Conservation (phyloP, 129 eudicot species). For the Lactuca sativa region DNA sequence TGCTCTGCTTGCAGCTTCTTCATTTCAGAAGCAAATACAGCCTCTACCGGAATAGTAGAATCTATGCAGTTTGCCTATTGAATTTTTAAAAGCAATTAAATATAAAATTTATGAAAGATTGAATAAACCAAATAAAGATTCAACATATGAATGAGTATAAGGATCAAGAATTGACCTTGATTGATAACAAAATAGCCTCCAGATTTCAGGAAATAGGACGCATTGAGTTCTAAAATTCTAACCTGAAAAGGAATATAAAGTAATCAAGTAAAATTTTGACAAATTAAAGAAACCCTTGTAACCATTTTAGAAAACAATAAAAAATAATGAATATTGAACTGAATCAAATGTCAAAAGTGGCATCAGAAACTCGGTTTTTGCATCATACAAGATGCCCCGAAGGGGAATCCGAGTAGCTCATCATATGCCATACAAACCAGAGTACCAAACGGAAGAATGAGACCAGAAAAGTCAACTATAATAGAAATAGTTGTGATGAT, state of each 20-base stretch:
- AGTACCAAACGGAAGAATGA: not conserved
- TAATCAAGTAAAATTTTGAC: not conserved
- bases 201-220: conserved; percentile 75
- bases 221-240: conserved; percentile 81
- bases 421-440: conserved; percentile 38
- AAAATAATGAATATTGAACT: not conserved
- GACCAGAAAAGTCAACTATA: not conserved
- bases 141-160: no score
- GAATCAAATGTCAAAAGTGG: not conserved
- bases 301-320: no score
- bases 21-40: conserved; percentile 82
- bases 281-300: not conserved
- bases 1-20: conserved; percentile 80
- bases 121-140: no score
- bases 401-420: conserved; percentile 86
- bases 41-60: conserved; percentile 86
- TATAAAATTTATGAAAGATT: no score
- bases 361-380: conserved; percentile 82
- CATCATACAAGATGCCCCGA: conserved; percentile 72
- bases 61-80: conserved; percentile 91
- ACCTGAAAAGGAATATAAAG: conserved; percentile 48
- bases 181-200: conserved; percentile 93
- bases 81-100: not conserved
- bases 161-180: conserved; percentile 47
- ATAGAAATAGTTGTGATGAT: not conserved